Evolutionary conservation across 2,329 filamentous ascomycete species (phyloP).

Genomic region (Cadophora sp.): DNA sequence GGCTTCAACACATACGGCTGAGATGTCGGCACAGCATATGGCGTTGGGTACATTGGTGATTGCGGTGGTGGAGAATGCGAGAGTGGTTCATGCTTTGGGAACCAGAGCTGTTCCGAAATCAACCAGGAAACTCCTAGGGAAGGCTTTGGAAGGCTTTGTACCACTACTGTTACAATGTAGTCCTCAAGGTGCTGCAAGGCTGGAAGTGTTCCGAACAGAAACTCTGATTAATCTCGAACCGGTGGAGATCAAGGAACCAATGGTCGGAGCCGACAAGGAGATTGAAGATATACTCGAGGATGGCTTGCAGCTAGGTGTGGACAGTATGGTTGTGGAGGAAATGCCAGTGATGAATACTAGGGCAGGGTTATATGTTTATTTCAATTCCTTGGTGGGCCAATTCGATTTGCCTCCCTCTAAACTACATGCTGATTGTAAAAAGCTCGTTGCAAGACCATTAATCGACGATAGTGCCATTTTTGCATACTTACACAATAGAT

Average conservation of each 20-base stretch:
- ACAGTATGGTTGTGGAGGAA: conserved; percentile 59
- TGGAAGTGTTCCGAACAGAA: conserved; percentile 65
- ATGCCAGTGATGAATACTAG: conserved; percentile 76
- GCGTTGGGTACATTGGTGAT: conserved; percentile 70
- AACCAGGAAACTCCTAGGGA: conserved; percentile 52
- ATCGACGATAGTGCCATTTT: conserved; percentile 82
- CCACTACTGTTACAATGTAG: conserved; percentile 62
- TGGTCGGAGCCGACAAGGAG: conserved; percentile 52
- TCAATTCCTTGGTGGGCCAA: conserved; percentile 77
- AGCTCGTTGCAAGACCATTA: conserved; percentile 83
- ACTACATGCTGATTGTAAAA: conserved; percentile 40
- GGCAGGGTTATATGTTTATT: conserved; percentile 83
- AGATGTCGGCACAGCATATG: conserved; percentile 67
- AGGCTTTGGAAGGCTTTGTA: conserved; percentile 60
- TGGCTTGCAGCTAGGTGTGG: conserved; percentile 56
- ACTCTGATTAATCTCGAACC: conserved; percentile 63
- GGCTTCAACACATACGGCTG: conserved; percentile 52
- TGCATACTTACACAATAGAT: conserved; percentile 83
- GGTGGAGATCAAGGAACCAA: conserved; percentile 55
- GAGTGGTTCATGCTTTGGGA: conserved; percentile 60
- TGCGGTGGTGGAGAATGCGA: conserved; percentile 64
- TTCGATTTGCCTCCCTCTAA: background rate
- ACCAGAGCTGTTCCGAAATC: conserved; percentile 58
- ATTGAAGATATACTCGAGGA: conserved; percentile 66
- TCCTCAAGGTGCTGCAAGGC: conserved; percentile 54